Percentiles rank a stretch among this genome's conserved stretches.
These are phyloP conservation scores for Claviceps sp. DNA, from an alignment of 2,329 filamentous ascomycete genomes.

Conservation along the genomic window DNA sequence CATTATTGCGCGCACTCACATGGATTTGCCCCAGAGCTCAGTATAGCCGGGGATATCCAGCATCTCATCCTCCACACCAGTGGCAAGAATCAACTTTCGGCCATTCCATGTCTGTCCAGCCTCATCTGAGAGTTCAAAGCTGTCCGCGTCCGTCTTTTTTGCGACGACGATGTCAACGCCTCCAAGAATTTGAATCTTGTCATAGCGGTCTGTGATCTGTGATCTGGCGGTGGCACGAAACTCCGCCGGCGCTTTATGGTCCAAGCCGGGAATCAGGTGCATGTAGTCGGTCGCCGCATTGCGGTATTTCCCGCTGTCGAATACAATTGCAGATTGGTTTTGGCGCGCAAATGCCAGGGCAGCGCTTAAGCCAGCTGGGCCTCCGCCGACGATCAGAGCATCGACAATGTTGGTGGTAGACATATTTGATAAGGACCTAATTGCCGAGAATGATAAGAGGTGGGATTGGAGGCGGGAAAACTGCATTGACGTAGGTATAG, in stretches of 20 bases:
- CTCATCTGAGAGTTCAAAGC: slow-evolving; percentile 27
- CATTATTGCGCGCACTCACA: too few relatives aligned
- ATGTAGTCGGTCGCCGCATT: slow-evolving; percentile 34
- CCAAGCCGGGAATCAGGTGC: slow-evolving; percentile 30
- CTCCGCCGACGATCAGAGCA: slow-evolving; percentile 36
- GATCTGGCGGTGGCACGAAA: slow-evolving; percentile 21
- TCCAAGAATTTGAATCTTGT: slow-evolving; percentile 22
- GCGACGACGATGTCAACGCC: slow-evolving; percentile 20
- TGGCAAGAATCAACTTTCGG: slow-evolving; percentile 41
- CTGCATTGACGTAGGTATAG: too few relatives aligned
- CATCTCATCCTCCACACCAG: slow-evolving; percentile 37
- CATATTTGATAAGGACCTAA: background rate
- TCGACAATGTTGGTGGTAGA: slow-evolving; percentile 17
- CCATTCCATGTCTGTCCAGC: slow-evolving; percentile 30
- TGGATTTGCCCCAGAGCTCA: slow-evolving; percentile 34
- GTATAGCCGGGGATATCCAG: slow-evolving; percentile 40
- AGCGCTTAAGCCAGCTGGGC: slow-evolving; percentile 35
- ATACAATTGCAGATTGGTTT: slow-evolving; percentile 30
- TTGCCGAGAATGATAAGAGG: background rate
- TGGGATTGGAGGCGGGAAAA: too few relatives aligned
- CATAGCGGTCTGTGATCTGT: slow-evolving; percentile 6
- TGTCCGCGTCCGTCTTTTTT: slow-evolving; percentile 14
- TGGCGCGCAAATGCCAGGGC: slow-evolving; percentile 36
- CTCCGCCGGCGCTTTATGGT: slow-evolving; percentile 21
- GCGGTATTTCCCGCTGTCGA: slow-evolving; percentile 37